Evolutionary conservation across 805 yeast species (phyloP).

Genomic region (Saccharomyces paradoxus): DNA sequence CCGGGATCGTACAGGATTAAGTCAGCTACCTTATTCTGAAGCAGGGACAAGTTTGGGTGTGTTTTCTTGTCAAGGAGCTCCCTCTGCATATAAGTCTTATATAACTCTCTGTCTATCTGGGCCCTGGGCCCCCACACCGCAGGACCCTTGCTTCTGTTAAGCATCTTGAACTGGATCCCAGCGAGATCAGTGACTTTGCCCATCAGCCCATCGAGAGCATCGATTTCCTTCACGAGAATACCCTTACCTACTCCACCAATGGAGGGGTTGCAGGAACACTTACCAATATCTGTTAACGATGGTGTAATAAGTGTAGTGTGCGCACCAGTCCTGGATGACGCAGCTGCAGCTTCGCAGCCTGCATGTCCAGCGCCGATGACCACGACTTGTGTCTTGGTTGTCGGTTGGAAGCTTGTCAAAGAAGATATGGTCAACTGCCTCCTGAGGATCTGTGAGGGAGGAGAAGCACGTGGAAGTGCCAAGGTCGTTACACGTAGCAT

Average conservation of each 20-base stretch:
- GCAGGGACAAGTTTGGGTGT: constrained; percentile 44
- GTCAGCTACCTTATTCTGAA: constrained; percentile 79
- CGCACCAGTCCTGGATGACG: constrained; percentile 78
- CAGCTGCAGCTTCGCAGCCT: constrained; percentile 95
- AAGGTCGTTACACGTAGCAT: background rate
- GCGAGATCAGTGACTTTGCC: constrained; percentile 82
- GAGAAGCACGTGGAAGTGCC: too few species aligned
- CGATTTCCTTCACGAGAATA: constrained; percentile 82
- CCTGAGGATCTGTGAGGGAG: background rate
- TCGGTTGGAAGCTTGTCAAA: constrained; percentile 9
- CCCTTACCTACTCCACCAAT: constrained; percentile 99
- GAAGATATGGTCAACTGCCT: background rate
- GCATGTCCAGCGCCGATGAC: constrained; percentile 99
- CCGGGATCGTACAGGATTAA: constrained; percentile 47
- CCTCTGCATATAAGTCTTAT: constrained; percentile 70
- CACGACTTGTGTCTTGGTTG: constrained; percentile 38
- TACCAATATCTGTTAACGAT: constrained; percentile 64
- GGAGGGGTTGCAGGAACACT: constrained; percentile 94
- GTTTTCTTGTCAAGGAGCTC: constrained; percentile 35
- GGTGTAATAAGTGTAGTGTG: constrained; percentile 60
- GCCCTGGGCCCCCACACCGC: constrained; percentile 99
- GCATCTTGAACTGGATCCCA: constrained; percentile 82
- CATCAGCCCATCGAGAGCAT: constrained; percentile 91
- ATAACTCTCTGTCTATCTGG: constrained; percentile 82
- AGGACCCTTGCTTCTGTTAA: constrained; percentile 78